These are phyloP conservation scores for Ormosia emarginata DNA, from an alignment of 306 rosid genomes.

Conservation along the genomic window DNA sequence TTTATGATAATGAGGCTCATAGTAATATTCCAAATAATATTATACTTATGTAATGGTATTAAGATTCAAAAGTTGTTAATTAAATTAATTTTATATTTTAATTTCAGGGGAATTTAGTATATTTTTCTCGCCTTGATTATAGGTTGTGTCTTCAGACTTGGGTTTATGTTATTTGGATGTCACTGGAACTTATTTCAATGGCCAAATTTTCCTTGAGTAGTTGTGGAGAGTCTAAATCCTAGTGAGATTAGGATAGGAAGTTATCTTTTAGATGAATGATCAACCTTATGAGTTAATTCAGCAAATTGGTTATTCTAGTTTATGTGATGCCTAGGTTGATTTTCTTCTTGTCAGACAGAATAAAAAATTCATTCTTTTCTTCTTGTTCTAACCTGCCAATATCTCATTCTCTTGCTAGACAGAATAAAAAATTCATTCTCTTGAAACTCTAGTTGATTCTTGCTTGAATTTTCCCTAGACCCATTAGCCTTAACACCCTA, in stretches of 20 bases:
- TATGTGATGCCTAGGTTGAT: background rate
- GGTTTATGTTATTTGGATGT: background rate
- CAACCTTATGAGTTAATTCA: background rate
- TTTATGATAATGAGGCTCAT: too few relatives aligned
- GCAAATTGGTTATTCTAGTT: background rate
- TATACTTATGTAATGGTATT: too few relatives aligned
- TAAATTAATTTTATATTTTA: too few relatives aligned
- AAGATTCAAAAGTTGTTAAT: too few relatives aligned
- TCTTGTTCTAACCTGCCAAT: background rate
- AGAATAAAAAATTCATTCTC: background rate
- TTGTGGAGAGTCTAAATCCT: background rate
- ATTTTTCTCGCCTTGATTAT: background rate
- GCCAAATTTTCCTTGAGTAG: background rate
- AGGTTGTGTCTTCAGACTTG: background rate
- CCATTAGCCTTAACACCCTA: background rate
- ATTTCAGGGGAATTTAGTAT: background rate
- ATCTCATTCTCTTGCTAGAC: background rate
- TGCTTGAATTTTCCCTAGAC: background rate
- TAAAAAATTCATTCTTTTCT: too few relatives aligned
- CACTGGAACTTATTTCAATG: background rate
- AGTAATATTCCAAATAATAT: too few relatives aligned
- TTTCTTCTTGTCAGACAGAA: background rate
- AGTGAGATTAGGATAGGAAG: background rate
- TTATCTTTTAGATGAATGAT: background rate
- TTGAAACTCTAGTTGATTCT: background rate